These are phyloP conservation scores for Cicer cuneatum DNA, from an alignment of 306 rosid genomes.

Conservation along the genomic window DNA sequence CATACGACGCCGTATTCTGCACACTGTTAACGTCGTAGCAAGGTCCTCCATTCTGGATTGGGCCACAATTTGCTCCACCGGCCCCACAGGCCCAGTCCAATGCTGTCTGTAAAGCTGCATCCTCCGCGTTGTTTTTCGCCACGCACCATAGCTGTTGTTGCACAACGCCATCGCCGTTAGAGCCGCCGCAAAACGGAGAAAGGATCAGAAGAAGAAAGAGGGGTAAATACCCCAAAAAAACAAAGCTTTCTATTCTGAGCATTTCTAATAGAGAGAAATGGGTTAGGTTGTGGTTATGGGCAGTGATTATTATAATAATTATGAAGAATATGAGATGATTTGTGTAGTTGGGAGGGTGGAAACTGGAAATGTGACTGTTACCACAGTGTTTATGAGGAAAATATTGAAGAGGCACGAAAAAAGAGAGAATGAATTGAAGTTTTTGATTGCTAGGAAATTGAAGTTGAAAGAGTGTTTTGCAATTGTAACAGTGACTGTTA, in stretches of 20 bases:
- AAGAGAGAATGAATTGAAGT: not conserved
- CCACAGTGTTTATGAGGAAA: conserved; percentile 29
- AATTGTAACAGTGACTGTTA: conserved; percentile 25
- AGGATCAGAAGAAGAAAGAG: conserved; percentile 34
- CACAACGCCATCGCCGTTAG: conserved; percentile 34
- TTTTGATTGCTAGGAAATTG: not conserved
- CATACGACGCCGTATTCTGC: conserved; percentile 75
- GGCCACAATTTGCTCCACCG: conserved; percentile 78
- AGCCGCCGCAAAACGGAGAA: conserved; percentile 35
- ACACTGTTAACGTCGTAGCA: conserved; percentile 71
- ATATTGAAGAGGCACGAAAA: conserved; percentile 27
- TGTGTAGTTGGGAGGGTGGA: conserved; percentile 30
- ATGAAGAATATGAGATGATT: not conserved
- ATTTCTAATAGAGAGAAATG: conserved; percentile 34
- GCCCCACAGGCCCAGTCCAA: conserved; percentile 91
- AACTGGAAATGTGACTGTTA: conserved; percentile 60
- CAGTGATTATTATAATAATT: not conserved
- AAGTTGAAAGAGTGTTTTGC: too few relatives aligned
- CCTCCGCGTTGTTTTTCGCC: conserved; percentile 94
- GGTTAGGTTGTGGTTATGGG: not conserved
- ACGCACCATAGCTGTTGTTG: conserved; percentile 89
- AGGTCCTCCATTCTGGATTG: conserved; percentile 79
- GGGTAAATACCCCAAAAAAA: conserved; percentile 19
- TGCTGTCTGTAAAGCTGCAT: conserved; percentile 69
- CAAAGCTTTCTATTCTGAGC: conserved; percentile 30